Conservation (phyloP, 164 flowering plant genomes). For the Kingdonia uniflora region DNA sequence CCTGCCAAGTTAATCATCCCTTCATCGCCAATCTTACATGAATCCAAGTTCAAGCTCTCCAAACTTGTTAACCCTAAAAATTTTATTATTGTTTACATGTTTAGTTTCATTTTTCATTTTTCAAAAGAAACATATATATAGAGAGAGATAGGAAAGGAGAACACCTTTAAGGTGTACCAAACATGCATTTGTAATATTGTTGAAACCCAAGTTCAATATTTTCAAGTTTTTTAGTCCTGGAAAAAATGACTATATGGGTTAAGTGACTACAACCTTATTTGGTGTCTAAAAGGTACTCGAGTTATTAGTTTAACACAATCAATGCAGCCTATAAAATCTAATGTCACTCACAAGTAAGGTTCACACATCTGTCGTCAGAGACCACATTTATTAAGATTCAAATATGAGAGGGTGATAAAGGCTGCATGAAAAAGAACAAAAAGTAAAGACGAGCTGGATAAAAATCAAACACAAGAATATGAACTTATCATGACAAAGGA, state of each 20-base stretch:
- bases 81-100: not conserved
- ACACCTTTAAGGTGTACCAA: constrained; percentile 67
- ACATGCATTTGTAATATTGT: constrained; percentile 66
- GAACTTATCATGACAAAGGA: no score
- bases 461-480: no score
- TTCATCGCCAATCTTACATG: constrained; percentile 75
- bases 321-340: not conserved
- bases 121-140: no score
- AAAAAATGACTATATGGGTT: not conserved
- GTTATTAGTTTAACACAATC: no score
- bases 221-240: constrained; percentile 54
- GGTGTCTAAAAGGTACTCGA: no score
- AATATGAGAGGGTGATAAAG: constrained; percentile 45
- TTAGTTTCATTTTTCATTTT: no score
- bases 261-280: no score
- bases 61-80: constrained; percentile 49
- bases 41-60: constrained; percentile 95
- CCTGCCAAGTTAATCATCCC: constrained; percentile 73
- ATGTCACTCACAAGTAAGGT: constrained; percentile 55
- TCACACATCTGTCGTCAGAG: constrained; percentile 73
- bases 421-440: constrained; percentile 40
- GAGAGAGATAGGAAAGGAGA: constrained; percentile 1
- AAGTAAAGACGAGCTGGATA: no score
- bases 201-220: constrained; percentile 75
- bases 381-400: constrained; percentile 75